phyloP scores from a whole-genome alignment of 192 early-diverging fungal species.

The Lobosporangium transversale region DNA sequence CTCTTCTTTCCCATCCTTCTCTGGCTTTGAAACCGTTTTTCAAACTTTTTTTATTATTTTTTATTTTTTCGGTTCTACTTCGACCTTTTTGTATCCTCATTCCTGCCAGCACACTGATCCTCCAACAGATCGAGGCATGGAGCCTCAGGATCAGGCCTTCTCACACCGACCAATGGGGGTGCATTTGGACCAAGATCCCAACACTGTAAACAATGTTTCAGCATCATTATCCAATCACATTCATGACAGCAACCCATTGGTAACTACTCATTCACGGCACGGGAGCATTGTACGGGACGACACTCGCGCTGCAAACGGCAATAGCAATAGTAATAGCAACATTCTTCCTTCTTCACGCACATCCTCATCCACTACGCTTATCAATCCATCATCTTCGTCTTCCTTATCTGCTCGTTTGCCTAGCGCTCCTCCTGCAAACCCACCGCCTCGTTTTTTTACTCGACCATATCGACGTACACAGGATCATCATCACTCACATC shows the following conservation, averaged over 20 bases:
- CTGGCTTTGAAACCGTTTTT: neutral
- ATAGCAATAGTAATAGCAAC: neutral
- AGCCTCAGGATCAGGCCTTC: constrained; percentile 39
- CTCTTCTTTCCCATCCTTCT: neutral
- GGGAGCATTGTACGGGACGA: neutral
- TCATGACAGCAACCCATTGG: no score
- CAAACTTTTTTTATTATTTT: no score
- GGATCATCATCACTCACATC: constrained; percentile 26
- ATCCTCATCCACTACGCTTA: constrained; percentile 1
- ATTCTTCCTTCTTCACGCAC: neutral
- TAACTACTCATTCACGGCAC: no score
- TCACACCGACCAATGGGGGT: neutral
- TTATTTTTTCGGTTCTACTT: no score
- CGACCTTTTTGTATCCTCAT: no score
- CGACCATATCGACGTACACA: constrained; percentile 34
- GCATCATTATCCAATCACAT: no score
- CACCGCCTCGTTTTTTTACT: constrained; percentile 49
- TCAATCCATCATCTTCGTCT: neutral
- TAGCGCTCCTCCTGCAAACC: constrained; percentile 25
- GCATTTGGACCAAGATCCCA: constrained; percentile 5
- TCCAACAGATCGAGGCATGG: constrained; percentile 41
- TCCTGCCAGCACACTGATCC: constrained; percentile 9
- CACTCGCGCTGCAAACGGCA: neutral
- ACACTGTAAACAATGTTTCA: neutral
- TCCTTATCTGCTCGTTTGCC: constrained; percentile 17